Base-by-base conservation (phyloP, 192 early-diverging fungal genomes). In the Entomortierella parvispora region DNA sequence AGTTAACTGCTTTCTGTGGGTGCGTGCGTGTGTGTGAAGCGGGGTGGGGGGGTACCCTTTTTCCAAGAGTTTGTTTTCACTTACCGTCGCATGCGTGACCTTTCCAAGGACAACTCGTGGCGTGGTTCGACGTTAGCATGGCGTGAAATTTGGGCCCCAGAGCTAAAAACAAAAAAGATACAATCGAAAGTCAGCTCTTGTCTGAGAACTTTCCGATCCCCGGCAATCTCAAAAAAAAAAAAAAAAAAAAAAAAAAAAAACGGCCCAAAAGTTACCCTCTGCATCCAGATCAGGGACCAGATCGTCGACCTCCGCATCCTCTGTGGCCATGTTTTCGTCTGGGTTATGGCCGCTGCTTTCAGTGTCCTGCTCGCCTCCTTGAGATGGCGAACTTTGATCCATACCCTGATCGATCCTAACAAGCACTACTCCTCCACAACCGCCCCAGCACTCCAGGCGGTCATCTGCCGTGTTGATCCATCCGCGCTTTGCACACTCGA, bases 401-500 rank as follows among this genome's bases (percentile, higher is more conserved):
- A n/a, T n/a, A n/a, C n/a, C n/a, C 22, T 58, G 48, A 37, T 68
- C 66, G 28, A 62, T 53, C 34, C 58, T 62, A 14, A 77, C 66
- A 50, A 77, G 63, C 4, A 77, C 74, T 5, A 77, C 55, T 1
- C 74, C 74, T 15, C 66, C 55, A 52, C 74, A 77, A 2, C 74
- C 74, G 49, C 74, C 74, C 52, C 46, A 77, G 48, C 74, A 77
- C 32, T 77, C 74, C 4, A 77, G 49, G 20, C 66, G 67, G 32
- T 77, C 74, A 9, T 77, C 61, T 29, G 59, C 55, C 6, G 34
- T 68, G 46, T 77, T 77, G 29, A 77, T 64, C 74, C 74, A 77
- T 8, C 74, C 74, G 8, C 65, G 65, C 33, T 77, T 77, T 3
- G 74, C 74, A 26, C 74, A 77, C 32, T 77, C 74, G 26, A 77